Conservation (phyloP, 164 flowering plant species). For the Kingdonia uniflora region DNA sequence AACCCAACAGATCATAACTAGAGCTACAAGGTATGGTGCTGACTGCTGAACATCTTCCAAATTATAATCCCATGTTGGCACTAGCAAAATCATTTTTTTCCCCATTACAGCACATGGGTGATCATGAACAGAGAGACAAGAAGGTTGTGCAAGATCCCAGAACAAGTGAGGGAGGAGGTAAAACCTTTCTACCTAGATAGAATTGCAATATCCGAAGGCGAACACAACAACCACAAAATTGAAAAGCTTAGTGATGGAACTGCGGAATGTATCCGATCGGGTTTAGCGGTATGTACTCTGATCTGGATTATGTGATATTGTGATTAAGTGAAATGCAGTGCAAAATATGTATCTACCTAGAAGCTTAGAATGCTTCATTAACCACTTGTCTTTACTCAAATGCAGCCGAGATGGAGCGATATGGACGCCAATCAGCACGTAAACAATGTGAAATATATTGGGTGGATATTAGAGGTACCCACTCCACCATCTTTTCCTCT, state of each 20-base stretch:
- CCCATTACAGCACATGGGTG: conserved; percentile 59
- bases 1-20: conserved; percentile 48
- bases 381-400: neutral
- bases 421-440: conserved; percentile 83
- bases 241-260: conserved; percentile 44
- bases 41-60: neutral
- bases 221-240: conserved; percentile 26
- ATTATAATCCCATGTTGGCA: neutral
- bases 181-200: conserved; percentile 38
- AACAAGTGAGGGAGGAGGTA: conserved; percentile 51
- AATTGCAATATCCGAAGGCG: conserved; percentile 19
- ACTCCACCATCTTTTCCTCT: neutral
- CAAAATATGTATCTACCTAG: neutral
- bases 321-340: too few species aligned
- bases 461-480: conserved; percentile 69
- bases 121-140: conserved; percentile 67
- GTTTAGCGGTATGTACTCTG: conserved; percentile 47
- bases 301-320: neutral
- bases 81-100: neutral
- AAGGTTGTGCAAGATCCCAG: conserved; percentile 50
- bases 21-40: conserved; percentile 90
- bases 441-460: conserved; percentile 80
- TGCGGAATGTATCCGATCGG: conserved; percentile 31
- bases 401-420: conserved; percentile 82
- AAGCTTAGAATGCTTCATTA: neutral